Evolutionary conservation across 2,329 filamentous ascomycete species (phyloP).

Genomic region (Pseudogymnoascus sp.): DNA sequence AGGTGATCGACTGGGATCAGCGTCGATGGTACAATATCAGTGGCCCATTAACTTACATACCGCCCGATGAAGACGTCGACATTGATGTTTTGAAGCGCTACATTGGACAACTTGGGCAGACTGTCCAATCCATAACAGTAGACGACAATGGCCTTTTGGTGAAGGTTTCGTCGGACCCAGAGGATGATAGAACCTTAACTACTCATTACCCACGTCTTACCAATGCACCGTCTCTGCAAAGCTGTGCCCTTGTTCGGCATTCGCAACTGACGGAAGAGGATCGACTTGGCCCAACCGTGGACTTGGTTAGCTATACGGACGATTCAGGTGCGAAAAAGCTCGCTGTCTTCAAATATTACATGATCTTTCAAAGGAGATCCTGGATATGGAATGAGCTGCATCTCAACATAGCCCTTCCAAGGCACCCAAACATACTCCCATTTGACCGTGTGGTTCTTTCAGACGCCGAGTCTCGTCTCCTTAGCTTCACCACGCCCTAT

Average conservation of each 20-base stretch:
- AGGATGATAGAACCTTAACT: not conserved
- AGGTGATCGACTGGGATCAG: not conserved
- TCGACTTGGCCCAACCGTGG: not conserved
- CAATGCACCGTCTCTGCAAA: not conserved
- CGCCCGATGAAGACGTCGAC: not conserved
- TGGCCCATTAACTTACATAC: not conserved
- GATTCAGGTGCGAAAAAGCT: not conserved
- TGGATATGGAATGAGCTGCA: constrained; percentile 32
- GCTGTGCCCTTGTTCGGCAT: not conserved
- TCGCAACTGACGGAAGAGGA: not conserved
- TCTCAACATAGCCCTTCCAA: constrained; percentile 30
- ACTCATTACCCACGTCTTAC: not conserved
- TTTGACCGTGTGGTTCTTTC: constrained; percentile 32
- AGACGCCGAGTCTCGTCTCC: constrained; percentile 26
- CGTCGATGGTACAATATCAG: not conserved
- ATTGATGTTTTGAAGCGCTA: not conserved
- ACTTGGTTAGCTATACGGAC: not conserved
- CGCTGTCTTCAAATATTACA: not conserved
- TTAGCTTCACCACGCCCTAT: constrained; percentile 33
- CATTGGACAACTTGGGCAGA: not conserved
- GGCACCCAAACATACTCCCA: constrained; percentile 32
- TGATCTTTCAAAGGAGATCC: not conserved
- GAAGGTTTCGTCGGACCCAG: not conserved
- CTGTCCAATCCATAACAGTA: not conserved
- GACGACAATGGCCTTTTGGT: not conserved